Evolutionary conservation across 1,139 yeast species (phyloP), one percentile per base, ranked within the genome.

Genomic region (Kodamaea arcana): DNA sequence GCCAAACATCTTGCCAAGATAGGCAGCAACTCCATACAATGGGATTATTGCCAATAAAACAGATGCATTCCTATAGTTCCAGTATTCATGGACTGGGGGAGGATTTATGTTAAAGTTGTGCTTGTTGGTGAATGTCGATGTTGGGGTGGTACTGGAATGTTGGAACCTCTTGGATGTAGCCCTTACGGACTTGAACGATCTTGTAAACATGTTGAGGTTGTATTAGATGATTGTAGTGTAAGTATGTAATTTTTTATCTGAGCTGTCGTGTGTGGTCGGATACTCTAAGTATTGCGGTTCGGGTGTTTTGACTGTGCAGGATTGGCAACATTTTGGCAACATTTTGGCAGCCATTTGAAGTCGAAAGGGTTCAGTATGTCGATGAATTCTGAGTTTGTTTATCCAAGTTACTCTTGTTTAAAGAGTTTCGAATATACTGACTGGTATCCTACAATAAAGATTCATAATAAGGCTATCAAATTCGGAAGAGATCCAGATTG

Each of bases 31-130:
- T 35, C 65, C 47, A 46, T 59, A 64, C 15, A 65, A 40, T 12
- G 75, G 75, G 30, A 65, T 52, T 39, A 66, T 62, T 22, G 69
- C 70, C 36, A 68, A 43, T 31, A 65, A 52, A 27, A 66, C 58
- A 16, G 59, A 48, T 33, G 64, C 56, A 47, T 69, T 68, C 43
- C 65, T 59, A 47, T 39, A 50, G 50, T 62, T 65, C 75, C 75
- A 69, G 56, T 69, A 69, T 46, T 63, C 66, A 45, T 69, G 75
- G 30, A 67, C 69, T 39, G 68, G 75, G 27, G 75, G 75, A 27
- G 75, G 75, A 43, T 56, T 58, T 43, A 59, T 60, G 51, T 69
- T 61, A 56, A 69, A 69, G 50, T 65, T 61, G 54, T 57, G 52
- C 44, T 66, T 69, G 57, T 69, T 69, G 51, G 52, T 61, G 60